Evolutionary conservation across 2,329 filamentous ascomycete species (phyloP), one percentile per base, ranked within the genome.

Genomic region (Aureobasidium sp.): DNA sequence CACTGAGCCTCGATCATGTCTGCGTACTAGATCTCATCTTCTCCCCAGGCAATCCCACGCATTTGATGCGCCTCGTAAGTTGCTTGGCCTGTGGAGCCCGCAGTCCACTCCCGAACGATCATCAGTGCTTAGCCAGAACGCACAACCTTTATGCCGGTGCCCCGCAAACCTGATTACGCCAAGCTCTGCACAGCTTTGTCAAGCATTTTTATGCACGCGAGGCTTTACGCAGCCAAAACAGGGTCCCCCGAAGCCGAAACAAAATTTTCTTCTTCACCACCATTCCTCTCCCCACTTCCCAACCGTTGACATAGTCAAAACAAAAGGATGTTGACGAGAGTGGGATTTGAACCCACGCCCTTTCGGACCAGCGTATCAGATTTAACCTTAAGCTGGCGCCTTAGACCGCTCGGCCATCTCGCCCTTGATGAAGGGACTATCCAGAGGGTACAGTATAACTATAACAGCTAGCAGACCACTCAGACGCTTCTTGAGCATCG

Each of bases 341-440:
- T 34, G 54, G 54, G 54, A 58, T 58, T 58, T 41, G 54, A 58
- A 58, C 54, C 54, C 54, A 34, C 32, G 54, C 54, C 54, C 54
- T 58, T 58, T 58, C 54, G 54, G 54, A 58, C 54, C 42, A 58
- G 54, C 54, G 54, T 21, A 47, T 58, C 29, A 25, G 16, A 11
- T 7, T 29, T 25, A 58, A 58, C 54, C 54, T 58, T 58, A 58
- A 58, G 54, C 54, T 58, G 42, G 54, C 54, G 54, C 54, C 54
- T 58, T 58, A 58, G 54, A 58, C 54, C 54, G 54, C 54, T 58
- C 54, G 54, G 54, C 54, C 54, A 58, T 58, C 54, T 58, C 54
- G 44, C 52, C 54, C 6, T 52, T 37, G 42, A 58, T 57, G 21
- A 32, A 44, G 16, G 9, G 7, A 2, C 1, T 1, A 3, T 9